These are phyloP conservation scores for Diutina scorzettiae DNA, from an alignment of 1,139 yeast genomes.

Conservation along the genomic window DNA sequence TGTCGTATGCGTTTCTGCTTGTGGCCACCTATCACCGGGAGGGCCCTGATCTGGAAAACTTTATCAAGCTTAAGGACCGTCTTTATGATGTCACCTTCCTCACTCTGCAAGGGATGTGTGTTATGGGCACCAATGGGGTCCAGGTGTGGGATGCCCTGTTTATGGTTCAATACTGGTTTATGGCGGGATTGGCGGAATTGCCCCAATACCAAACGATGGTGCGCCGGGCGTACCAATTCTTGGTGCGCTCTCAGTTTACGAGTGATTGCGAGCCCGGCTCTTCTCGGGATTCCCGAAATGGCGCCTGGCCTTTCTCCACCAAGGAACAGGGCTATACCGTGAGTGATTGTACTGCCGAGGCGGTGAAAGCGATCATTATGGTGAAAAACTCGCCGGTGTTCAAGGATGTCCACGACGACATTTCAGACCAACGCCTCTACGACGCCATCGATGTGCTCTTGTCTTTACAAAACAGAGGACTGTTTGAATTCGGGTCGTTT, in stretches of 20 bases:
- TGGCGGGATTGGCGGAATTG: slow-evolving; percentile 66
- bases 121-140: slow-evolving; percentile 96
- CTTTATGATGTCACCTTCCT: slow-evolving; percentile 72
- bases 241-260: slow-evolving; percentile 76
- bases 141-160: slow-evolving; percentile 97
- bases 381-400: slow-evolving; percentile 55
- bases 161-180: slow-evolving; percentile 69
- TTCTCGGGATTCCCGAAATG: slow-evolving; percentile 71
- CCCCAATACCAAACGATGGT: slow-evolving; percentile 58
- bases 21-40: slow-evolving; percentile 58
- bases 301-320: slow-evolving; percentile 98
- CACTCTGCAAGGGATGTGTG: slow-evolving; percentile 85
- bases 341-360: slow-evolving; percentile 95
- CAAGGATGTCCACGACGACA: slow-evolving; percentile 29
- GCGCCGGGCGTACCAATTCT: slow-evolving; percentile 52
- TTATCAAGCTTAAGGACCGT: slow-evolving; percentile 42
- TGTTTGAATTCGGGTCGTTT: slow-evolving; percentile 81
- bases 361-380: slow-evolving; percentile 88
- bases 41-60: slow-evolving; percentile 56
- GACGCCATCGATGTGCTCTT: slow-evolving; percentile 66
- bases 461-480: slow-evolving; percentile 62
- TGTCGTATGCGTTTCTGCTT: slow-evolving; percentile 75
- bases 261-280: slow-evolving; percentile 70
- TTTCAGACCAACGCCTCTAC: slow-evolving; percentile 41
- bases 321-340: slow-evolving; percentile 95